These are phyloP conservation scores for Ceratobasidium papillatum DNA, from an alignment of 1,284 basidiomycete species.

Conservation along the genomic window DNA sequence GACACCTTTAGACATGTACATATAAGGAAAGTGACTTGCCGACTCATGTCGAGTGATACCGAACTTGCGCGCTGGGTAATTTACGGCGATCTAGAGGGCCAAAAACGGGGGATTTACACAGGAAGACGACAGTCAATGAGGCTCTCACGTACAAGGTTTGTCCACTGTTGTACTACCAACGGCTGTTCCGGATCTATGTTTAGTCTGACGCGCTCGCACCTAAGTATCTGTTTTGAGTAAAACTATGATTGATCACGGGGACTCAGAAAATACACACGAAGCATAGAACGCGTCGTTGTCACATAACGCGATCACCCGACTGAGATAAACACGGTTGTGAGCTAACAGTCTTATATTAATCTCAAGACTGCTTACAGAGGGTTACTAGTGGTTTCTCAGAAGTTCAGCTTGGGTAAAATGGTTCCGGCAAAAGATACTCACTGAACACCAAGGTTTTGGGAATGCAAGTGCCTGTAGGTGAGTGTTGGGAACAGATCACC, in stretches of 20 bases:
- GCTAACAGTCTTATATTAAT: neutral
- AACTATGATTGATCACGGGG: neutral
- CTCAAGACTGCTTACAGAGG: conserved; percentile 23
- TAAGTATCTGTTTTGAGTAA: neutral
- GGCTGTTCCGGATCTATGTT: conserved; percentile 61
- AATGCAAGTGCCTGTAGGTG: conserved; percentile 54
- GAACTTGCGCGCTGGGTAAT: conserved; percentile 91
- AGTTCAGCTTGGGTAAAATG: neutral
- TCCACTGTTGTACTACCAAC: conserved; percentile 94
- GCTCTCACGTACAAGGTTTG: conserved; percentile 55
- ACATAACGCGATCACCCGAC: conserved; percentile 80
- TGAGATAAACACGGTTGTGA: conserved; percentile 8
- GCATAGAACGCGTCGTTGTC: conserved; percentile 96
- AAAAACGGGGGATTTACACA: neutral
- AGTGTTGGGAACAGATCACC: conserved; percentile 28
- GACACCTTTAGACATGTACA: conserved; percentile 48
- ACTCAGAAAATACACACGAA: conserved; percentile 85
- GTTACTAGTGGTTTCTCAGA: conserved; percentile 15
- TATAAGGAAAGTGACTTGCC: conserved; percentile 25
- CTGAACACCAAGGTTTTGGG: conserved; percentile 68
- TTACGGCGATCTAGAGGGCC: conserved; percentile 78
- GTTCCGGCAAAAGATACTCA: conserved; percentile 47
- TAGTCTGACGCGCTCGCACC: conserved; percentile 45
- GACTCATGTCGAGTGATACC: conserved; percentile 88
- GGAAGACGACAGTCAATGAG: neutral